A percentile compares a stretch with the other conserved stretches of the same genome.
Evolutionary conservation across 2,329 filamentous ascomycete species (phyloP).

Genomic region (Diplocarpon rosae): DNA sequence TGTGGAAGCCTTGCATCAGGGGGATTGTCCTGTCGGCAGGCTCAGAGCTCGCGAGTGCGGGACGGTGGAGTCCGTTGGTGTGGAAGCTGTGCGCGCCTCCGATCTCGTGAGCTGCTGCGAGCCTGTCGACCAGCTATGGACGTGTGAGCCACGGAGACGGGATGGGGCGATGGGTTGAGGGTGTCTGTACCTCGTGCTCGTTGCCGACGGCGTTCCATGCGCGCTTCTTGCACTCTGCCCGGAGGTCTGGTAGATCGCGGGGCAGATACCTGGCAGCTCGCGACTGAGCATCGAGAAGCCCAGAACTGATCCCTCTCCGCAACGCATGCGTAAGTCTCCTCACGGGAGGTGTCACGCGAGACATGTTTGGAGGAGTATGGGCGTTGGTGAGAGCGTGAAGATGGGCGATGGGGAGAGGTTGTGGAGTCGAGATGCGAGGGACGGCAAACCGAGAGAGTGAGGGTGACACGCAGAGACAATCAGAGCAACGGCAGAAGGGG

Average conservation of each 20-base stretch:
- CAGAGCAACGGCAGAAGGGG: no score
- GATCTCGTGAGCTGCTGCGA: slow-evolving; percentile 19
- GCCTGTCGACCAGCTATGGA: slow-evolving; percentile 21
- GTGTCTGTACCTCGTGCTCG: slow-evolving; percentile 21
- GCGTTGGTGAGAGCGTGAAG: slow-evolving; percentile 4
- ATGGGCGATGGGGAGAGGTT: slow-evolving; percentile 1
- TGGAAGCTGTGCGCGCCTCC: slow-evolving; percentile 19
- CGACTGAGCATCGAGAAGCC: slow-evolving; percentile 16
- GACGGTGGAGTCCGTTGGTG: slow-evolving; percentile 23
- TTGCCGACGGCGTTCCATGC: slow-evolving; percentile 17
- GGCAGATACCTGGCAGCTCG: slow-evolving; percentile 20
- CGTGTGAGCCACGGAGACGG: neutral
- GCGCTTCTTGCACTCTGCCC: slow-evolving; percentile 20
- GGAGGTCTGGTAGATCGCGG: slow-evolving; percentile 20
- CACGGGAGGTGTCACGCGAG: slow-evolving; percentile 25
- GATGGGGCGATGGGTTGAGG: neutral
- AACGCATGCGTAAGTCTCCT: slow-evolving; percentile 20
- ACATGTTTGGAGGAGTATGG: slow-evolving; percentile 16
- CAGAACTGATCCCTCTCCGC: slow-evolving; percentile 17
- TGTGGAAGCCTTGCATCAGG: slow-evolving; percentile 53
- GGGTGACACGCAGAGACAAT: no score
- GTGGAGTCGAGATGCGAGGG: neutral
- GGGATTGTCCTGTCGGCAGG: slow-evolving; percentile 34
- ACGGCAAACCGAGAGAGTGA: no score
- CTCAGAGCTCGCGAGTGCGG: slow-evolving; percentile 27